Percentiles rank a stretch among this genome's conserved stretches.
Conservation (phyloP, 768 basidiomycete species). For the Podaxis sp. region DNA sequence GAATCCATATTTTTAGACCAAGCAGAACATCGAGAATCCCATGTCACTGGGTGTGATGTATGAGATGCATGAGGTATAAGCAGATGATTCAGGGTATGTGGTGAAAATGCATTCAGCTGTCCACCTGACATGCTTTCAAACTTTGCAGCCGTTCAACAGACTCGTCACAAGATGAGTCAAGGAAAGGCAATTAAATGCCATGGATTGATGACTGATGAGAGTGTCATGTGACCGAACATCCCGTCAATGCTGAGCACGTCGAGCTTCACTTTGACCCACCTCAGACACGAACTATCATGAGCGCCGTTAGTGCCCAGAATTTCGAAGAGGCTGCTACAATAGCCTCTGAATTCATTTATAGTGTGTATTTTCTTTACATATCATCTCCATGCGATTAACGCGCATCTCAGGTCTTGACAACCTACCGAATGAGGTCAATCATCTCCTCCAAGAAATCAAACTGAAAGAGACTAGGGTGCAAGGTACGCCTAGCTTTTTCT, state of each 20-base stretch:
- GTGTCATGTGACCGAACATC: not conserved
- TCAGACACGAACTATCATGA: constrained; percentile 8
- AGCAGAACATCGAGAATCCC: not conserved
- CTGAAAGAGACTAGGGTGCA: constrained; percentile 41
- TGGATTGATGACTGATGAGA: too few relatives aligned
- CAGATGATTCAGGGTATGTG: too few relatives aligned
- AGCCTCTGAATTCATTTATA: constrained; percentile 56
- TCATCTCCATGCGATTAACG: not conserved
- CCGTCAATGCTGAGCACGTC: too few relatives aligned
- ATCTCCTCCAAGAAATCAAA: constrained; percentile 51
- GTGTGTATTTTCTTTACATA: constrained; percentile 27
- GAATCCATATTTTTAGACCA: not conserved
- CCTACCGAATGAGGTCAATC: constrained; percentile 50
- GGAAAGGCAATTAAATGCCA: too few relatives aligned
- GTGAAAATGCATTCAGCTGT: too few relatives aligned
- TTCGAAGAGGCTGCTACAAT: constrained; percentile 53
- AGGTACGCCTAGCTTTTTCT: constrained; percentile 29
- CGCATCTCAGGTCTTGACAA: constrained; percentile 46
- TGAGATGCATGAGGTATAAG: too few relatives aligned
- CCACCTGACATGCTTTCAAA: too few relatives aligned
- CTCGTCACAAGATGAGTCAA: too few relatives aligned
- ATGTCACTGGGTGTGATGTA: not conserved
- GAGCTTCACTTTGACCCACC: not conserved
- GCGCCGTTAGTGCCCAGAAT: constrained; percentile 22
- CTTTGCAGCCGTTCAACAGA: too few relatives aligned